Evolutionary conservation across 257 asterid genomes (phyloP).

Genomic region (Solanum megistacrolobum): DNA sequence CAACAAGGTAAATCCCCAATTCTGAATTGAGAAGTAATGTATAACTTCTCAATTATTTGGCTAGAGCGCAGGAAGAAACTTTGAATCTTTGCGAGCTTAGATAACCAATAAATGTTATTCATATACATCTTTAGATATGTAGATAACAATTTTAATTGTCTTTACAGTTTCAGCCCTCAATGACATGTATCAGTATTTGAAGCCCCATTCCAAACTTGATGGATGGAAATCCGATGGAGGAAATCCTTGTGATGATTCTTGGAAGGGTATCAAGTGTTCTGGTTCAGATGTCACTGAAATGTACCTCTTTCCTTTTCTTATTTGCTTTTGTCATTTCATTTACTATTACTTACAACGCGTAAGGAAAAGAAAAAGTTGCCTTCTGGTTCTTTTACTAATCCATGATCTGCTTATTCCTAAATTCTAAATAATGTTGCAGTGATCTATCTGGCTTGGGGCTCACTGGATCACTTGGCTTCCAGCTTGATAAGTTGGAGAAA

Average conservation of each 20-base stretch:
- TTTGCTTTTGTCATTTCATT: background rate
- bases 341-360: background rate
- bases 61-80: background rate
- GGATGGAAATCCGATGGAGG: conserved; percentile 37
- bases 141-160: background rate
- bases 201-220: conserved; percentile 24
- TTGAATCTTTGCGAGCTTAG: background rate
- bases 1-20: background rate
- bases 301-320: background rate
- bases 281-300: conserved; percentile 36
- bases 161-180: conserved; percentile 38
- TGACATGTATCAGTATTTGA: conserved; percentile 32
- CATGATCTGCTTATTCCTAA: background rate
- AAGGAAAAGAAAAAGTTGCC: background rate
- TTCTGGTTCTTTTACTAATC: background rate
- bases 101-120: background rate
- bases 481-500: conserved; percentile 31
- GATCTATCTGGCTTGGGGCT: conserved; percentile 34
- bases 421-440: conserved; percentile 10
- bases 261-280: conserved; percentile 39
- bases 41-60: background rate
- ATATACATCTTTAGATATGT: background rate
- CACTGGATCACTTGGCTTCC: conserved; percentile 40
- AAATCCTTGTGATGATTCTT: conserved; percentile 43
- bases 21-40: background rate